These are phyloP conservation scores for Trichoderma afroharzianum DNA, from an alignment of 2,329 filamentous ascomycete genomes.

Conservation along the genomic window DNA sequence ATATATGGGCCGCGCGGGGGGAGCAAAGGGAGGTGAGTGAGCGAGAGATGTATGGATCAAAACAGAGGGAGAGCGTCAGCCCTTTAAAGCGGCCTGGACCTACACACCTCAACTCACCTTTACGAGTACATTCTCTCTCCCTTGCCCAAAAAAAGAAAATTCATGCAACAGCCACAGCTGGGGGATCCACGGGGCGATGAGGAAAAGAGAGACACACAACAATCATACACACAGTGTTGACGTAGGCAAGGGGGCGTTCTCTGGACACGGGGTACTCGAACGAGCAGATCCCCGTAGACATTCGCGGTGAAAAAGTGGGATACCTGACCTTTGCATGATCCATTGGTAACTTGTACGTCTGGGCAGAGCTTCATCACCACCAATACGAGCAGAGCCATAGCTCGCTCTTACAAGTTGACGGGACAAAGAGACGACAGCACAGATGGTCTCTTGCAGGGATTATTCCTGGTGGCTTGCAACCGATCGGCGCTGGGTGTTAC, in stretches of 20 bases:
- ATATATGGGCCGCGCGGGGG: background rate
- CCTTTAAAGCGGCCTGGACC: conserved; percentile 2
- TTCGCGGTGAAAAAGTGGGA: background rate
- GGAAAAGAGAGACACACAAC: background rate
- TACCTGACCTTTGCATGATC: background rate
- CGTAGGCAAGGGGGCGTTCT: conserved; percentile 5
- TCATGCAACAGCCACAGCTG: conserved; percentile 17
- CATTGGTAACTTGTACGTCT: background rate
- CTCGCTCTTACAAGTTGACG: background rate
- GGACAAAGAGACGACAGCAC: background rate
- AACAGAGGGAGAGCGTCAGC: background rate
- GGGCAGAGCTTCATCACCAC: background rate
- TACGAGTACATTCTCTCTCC: background rate
- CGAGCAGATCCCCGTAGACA: background rate
- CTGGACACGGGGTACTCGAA: background rate
- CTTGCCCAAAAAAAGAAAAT: conserved; percentile 1
- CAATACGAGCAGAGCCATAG: background rate
- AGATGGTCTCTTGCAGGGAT: conserved; percentile 5
- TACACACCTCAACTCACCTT: background rate
- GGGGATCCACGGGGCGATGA: conserved; percentile 13
- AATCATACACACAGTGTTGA: conserved; percentile 12
- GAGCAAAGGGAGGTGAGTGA: conserved; percentile 7
- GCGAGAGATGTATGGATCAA: background rate
- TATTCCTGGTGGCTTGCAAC: conserved; percentile 13
- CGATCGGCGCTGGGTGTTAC: conserved; percentile 16